These are phyloP conservation scores for Pugionium dolabratum DNA, from an alignment of 345 rosid species.

Conservation along the genomic window DNA sequence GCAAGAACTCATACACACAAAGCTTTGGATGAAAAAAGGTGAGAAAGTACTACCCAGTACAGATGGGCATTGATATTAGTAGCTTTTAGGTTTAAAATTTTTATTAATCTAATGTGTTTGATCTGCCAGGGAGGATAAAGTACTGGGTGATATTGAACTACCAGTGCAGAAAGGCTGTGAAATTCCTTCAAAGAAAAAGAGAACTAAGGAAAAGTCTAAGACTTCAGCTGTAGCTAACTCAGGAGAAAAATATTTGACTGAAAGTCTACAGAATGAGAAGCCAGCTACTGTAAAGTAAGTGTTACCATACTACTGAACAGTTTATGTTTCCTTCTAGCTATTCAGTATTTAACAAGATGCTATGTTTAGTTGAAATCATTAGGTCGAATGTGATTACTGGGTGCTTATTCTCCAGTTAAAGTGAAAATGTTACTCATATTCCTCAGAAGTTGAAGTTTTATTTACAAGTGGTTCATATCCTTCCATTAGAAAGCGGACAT, in stretches of 20 bases:
- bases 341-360: constrained; percentile 1
- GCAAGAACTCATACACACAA: constrained; percentile 1
- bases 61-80: not conserved
- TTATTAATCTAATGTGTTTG: not conserved
- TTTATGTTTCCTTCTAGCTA: constrained; percentile 2
- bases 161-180: constrained; percentile 7
- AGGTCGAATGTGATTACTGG: too few relatives aligned
- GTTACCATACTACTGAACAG: constrained; percentile 11
- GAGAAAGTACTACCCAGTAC: constrained; percentile 10
- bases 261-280: constrained; percentile 38
- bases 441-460: too few relatives aligned
- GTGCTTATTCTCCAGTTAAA: not conserved
- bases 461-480: constrained; percentile 1
- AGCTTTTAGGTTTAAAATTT: not conserved
- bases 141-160: not conserved
- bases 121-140: constrained; percentile 23
- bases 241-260: constrained; percentile 14
- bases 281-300: constrained; percentile 34
- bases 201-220: constrained; percentile 23
- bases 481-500: not conserved
- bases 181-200: constrained; percentile 25
- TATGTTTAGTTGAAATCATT: not conserved
- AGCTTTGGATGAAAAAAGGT: constrained; percentile 34
- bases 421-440: not conserved
- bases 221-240: not conserved